Conservation (phyloP, 1,284 basidiomycete genomes). For the Caloboletus inedulis region DNA sequence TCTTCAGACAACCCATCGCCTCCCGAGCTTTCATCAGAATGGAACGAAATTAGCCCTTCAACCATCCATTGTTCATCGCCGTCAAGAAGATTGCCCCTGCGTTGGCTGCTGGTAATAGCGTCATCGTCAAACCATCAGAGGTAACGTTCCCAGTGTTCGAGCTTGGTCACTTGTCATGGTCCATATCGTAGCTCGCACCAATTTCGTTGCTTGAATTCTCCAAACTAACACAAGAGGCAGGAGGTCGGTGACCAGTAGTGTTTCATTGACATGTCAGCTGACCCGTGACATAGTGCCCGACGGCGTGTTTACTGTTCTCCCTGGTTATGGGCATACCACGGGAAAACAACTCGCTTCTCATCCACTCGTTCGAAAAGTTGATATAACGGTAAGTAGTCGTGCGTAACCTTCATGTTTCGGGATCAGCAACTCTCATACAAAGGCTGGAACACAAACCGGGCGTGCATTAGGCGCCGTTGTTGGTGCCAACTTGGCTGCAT, state of each 20-base stretch:
- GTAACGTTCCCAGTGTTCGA: conserved; percentile 30
- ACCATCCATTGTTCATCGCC: conserved; percentile 79
- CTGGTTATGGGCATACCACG: conserved; percentile 61
- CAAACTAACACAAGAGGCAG: conserved; percentile 58
- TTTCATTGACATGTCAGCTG: background rate
- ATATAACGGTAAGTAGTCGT: conserved; percentile 61
- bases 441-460: conserved; percentile 79
- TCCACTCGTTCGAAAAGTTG: conserved; percentile 70
- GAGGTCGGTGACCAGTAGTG: conserved; percentile 44
- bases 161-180: background rate
- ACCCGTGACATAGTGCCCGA: conserved; percentile 54
- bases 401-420: background rate
- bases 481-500: conserved; percentile 67
- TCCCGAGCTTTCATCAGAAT: conserved; percentile 8
- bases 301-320: conserved; percentile 71
- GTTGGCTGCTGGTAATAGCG: conserved; percentile 78
- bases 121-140: conserved; percentile 81
- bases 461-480: conserved; percentile 66
- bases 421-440: conserved; percentile 5
- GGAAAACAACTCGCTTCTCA: conserved; percentile 65
- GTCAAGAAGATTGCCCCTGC: conserved; percentile 85
- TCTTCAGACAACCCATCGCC: conserved; percentile 10
- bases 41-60: conserved; percentile 59
- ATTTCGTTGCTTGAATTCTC: conserved; percentile 75
- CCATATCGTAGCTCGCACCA: conserved; percentile 58